Percentiles rank a stretch among this genome's conserved stretches.
These are phyloP conservation scores for Spirogloea muscicola DNA, from an alignment of 139 green algal species.

Conservation along the genomic window DNA sequence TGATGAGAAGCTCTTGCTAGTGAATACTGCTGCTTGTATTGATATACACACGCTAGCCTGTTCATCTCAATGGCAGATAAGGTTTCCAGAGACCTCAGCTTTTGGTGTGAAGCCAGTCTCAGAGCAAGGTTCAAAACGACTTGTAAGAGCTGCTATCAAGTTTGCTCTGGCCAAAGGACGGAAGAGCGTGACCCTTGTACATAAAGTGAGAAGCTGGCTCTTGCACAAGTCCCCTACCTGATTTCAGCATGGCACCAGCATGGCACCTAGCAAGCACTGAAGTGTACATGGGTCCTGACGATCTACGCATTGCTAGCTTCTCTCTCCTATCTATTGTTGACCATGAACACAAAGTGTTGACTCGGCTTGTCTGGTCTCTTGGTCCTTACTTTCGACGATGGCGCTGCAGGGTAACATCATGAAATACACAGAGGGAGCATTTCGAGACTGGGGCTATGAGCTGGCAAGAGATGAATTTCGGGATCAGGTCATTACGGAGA, in stretches of 20 bases:
- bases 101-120: constrained; percentile 44
- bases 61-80: constrained; percentile 24
- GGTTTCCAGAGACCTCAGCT: constrained; percentile 25
- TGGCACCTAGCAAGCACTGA: too few species aligned
- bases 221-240: too few species aligned
- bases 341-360: too few species aligned
- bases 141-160: constrained; percentile 21
- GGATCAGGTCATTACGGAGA: constrained; percentile 16
- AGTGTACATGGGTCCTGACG: too few species aligned
- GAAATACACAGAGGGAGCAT: constrained; percentile 31
- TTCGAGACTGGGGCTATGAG: constrained; percentile 29
- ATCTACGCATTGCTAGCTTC: too few species aligned
- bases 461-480: constrained; percentile 12
- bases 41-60: too few species aligned
- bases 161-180: constrained; percentile 21
- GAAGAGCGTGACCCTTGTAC: constrained; percentile 27
- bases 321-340: too few species aligned
- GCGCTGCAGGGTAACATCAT: constrained; percentile 35
- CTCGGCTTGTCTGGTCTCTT: neutral
- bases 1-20: too few species aligned
- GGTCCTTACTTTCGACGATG: too few species aligned
- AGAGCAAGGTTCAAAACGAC: constrained; percentile 22
- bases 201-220: constrained; percentile 39
- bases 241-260: too few species aligned
- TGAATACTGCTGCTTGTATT: too few species aligned